Base-by-base conservation (phyloP, 176 grass and related monocot species). In the Phyllostachys edulis region DNA sequence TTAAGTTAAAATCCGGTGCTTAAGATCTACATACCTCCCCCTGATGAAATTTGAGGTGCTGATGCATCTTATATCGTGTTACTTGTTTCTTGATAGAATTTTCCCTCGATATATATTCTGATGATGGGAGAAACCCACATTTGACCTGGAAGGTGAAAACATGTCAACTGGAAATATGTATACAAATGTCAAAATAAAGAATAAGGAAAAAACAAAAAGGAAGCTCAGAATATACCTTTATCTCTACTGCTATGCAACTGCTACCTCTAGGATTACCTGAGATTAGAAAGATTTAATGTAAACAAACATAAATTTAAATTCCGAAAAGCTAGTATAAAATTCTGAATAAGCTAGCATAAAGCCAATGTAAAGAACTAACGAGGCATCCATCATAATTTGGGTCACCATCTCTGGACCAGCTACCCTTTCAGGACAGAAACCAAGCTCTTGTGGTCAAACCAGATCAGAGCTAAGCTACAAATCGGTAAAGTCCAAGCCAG, bases 51-150 rank as follows among this genome's bases (percentile, higher is more conserved):
- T 95, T 98, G 17, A 95, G 77, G 78, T 88, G 88, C 57, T 98
- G 93, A 92, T 95, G 96, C 93, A 98, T 98, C 77, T 90, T 93
- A 83, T 90, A 98, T 63, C 93, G 77, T 65, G 93, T 95, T 77
- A 94, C 91, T 87, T 78, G 67, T 71, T 95, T 95, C 87, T 98
- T 98, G 87, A 95, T 79, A 80, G 80, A 71, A 90, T 93, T 98
- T 37, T 87, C 83, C 51, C 89, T 77, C 2, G 82, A 82, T 90
- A 98, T 94, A 83, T 92, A 98, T 90, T 98, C 91, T 68, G 96
- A 95, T 70, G 91, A 93, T 67, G 93, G 87, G 71, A 98, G 85
- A 79, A 98, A 98, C 39, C 91, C 96, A 87, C 96, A 98, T 82
- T 98, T 98, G 20, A 91, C 89, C 91, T 98, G 78, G 32, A 80